phyloP scores from a whole-genome alignment of 1,284 basidiomycete genomes.

The Cronartium quercuum region DNA sequence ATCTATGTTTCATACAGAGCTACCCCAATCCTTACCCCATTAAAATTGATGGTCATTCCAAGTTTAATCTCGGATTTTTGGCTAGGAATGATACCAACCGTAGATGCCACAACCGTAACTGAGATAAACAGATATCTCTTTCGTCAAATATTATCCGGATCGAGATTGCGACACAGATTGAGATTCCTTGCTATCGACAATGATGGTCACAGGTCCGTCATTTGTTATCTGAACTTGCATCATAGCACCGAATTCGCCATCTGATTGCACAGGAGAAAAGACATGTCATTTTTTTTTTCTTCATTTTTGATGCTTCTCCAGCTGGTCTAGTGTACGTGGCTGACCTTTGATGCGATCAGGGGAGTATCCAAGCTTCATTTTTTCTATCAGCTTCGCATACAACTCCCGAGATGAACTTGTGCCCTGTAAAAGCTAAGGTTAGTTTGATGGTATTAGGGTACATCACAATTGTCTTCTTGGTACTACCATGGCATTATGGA shows the following conservation, averaged over 20 bases:
- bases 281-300: not conserved
- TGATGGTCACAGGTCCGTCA: constrained; percentile 54
- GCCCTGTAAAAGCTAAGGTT: constrained; percentile 52
- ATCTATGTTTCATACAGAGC: no score
- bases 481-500: constrained; percentile 77
- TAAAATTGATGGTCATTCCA: no score
- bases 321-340: not conserved
- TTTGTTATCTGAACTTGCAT: constrained; percentile 80
- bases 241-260: constrained; percentile 88
- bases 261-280: constrained; percentile 50
- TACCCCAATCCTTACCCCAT: no score
- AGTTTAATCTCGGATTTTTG: no score
- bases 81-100: no score
- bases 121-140: no score
- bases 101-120: no score
- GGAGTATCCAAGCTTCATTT: constrained; percentile 61
- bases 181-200: constrained; percentile 15
- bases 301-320: not conserved
- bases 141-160: no score
- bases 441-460: no score
- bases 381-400: constrained; percentile 62
- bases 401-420: constrained; percentile 62
- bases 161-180: not conserved
- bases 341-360: constrained; percentile 71
- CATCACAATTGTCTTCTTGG: no score